Base-by-base conservation (phyloP, 768 basidiomycete species). In the Russula compacta region DNA sequence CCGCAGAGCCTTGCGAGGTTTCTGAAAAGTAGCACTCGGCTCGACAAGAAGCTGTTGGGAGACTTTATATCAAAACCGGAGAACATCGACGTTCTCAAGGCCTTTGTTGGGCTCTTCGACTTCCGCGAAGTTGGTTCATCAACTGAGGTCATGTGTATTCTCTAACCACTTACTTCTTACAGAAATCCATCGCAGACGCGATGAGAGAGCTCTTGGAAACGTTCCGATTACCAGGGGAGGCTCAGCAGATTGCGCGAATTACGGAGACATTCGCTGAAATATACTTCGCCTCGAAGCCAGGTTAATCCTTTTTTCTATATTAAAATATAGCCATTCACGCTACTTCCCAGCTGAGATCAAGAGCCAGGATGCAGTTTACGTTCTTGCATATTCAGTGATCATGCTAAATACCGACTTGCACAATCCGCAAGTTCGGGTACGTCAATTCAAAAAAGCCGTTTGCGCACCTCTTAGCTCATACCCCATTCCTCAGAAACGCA, bases 331-430 rank as follows among this genome's bases (percentile, higher is more conserved):
- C 46, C 11, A 43, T 47, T 32, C 36, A 56, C 54, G 12, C 24
- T 29, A 53, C 42, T 21, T 59, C 24, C 32, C 62, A 94, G 93
- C 83, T 60, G 95, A 95, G 71, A 86, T 98, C 65, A 91, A 88
- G 70, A 86, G 78, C 58, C 85, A 92, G 74, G 97, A 98, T 70
- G 91, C 95, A 5, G 90, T 92, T 19, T 95, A 97, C 72, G 89
- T 99, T 8, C 75, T 99, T 29, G 84, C 95, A 1, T 99, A 86
- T 72, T 98, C 97, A 0, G 86, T 99, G 62, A 98, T 99, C 72
- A 83, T 99, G 93, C 82, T 99, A 53, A 99, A 99, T 73, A 99
- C 97, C 8, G 97, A 99, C 75, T 83, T 85, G 36, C 95, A 98
- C 71, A 98, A 91, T 70, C 94, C 95, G 12, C 93, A 97, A 78